These are phyloP conservation scores for Parasitella parasitica DNA, from an alignment of 371 early-diverging fungal genomes.

Conservation along the genomic window DNA sequence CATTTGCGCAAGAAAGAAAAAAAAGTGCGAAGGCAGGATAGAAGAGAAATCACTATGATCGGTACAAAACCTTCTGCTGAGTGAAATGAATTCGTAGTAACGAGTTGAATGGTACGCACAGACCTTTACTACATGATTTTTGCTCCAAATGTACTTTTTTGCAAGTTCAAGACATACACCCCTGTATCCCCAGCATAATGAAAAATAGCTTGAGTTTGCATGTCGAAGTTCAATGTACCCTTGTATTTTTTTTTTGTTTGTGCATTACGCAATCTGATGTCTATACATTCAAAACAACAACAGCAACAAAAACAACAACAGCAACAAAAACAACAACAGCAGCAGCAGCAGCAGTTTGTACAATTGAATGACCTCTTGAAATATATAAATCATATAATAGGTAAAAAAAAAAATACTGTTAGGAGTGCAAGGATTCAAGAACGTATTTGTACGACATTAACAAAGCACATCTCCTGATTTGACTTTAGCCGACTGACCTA, in stretches of 20 bases:
- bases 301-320: not conserved
- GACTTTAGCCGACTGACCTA: not conserved
- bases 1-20: not conserved
- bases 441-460: not conserved
- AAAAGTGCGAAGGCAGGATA: not conserved
- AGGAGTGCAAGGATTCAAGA: not conserved
- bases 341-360: not conserved
- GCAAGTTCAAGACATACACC: not conserved
- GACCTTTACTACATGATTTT: not conserved
- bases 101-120: conserved; percentile 6
- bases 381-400: too few relatives aligned
- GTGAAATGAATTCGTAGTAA: not conserved
- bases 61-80: not conserved
- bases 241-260: not conserved
- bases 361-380: not conserved
- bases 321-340: not conserved
- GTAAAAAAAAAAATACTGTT: too few relatives aligned
- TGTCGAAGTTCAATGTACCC: not conserved
- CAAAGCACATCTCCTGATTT: not conserved
- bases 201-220: not conserved
- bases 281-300: not conserved
- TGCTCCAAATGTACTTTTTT: not conserved
- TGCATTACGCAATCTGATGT: not conserved
- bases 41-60: not conserved
- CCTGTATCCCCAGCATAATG: not conserved